Evolutionary conservation across 805 yeast genomes (phyloP).

Genomic region (Ogataea neopini): DNA sequence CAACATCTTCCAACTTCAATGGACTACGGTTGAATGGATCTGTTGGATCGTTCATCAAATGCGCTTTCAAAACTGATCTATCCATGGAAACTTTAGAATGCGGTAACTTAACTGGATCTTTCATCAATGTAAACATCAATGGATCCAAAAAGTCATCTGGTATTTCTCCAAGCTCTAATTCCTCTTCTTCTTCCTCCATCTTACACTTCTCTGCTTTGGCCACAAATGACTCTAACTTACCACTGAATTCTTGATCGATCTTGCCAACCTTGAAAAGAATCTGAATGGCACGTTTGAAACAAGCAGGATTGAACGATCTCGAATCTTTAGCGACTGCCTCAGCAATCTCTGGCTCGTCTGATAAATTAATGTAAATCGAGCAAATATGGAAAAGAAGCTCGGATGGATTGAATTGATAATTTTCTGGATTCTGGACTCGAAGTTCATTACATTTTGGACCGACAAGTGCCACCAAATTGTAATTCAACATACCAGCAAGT

Average conservation of each 20-base stretch:
- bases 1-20: constrained; percentile 81
- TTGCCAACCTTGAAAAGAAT: constrained; percentile 61
- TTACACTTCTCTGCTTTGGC: constrained; percentile 62
- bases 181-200: constrained; percentile 73
- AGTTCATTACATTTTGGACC: constrained; percentile 93
- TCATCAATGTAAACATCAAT: constrained; percentile 92
- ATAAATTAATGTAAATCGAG: constrained; percentile 73
- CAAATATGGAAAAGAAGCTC: constrained; percentile 66
- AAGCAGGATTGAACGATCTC: constrained; percentile 74
- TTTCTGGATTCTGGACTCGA: constrained; percentile 80
- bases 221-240: constrained; percentile 55
- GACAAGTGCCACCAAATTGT: constrained; percentile 86
- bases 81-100: constrained; percentile 83
- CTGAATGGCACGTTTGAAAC: constrained; percentile 68
- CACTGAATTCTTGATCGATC: constrained; percentile 52
- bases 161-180: constrained; percentile 83
- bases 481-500: constrained; percentile 93
- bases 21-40: constrained; percentile 98
- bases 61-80: constrained; percentile 88
- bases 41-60: constrained; percentile 88
- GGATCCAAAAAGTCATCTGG: constrained; percentile 98
- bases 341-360: constrained; percentile 63
- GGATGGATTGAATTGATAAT: constrained; percentile 81
- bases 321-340: constrained; percentile 86
- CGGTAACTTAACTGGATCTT: constrained; percentile 94